A percentile compares a stretch with the other conserved stretches of the same genome.
Conservation (phyloP, 208 protist species). For the Endotrypanum monterogeii region DNA sequence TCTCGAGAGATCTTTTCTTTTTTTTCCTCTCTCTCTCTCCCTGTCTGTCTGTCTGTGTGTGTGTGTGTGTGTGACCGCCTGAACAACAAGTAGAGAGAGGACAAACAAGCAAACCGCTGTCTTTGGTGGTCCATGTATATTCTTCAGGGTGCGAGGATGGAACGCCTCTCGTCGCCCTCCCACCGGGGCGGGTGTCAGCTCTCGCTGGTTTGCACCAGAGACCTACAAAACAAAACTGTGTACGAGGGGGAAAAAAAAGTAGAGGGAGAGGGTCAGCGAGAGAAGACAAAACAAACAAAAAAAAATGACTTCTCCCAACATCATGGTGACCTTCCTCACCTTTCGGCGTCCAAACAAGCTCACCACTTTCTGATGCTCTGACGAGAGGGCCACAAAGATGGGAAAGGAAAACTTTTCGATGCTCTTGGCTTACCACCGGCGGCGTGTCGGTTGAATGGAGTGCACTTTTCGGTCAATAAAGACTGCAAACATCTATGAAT, state of each 20-base stretch:
- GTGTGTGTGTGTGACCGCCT: no score
- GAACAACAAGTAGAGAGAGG: not conserved
- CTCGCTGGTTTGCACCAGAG: no score
- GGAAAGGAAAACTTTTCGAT: no score
- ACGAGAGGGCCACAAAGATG: no score
- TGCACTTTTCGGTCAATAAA: no score
- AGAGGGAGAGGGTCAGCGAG: not conserved
- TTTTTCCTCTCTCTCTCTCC: not conserved
- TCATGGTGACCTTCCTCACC: no score
- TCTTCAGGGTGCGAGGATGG: not conserved
- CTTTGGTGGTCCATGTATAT: not conserved
- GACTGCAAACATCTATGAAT: no score
- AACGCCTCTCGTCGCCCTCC: not conserved
- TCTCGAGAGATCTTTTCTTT: not conserved
- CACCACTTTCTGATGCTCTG: not conserved
- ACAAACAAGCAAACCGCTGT: not conserved
- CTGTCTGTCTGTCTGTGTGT: no score
- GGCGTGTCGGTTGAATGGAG: no score
- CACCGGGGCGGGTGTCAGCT: not conserved
- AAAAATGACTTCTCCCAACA: no score
- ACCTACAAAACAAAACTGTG: not conserved
- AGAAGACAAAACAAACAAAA: no score
- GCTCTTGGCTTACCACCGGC: no score
- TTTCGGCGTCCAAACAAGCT: not conserved
- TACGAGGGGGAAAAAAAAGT: not conserved